Conservation (phyloP, 1,139 yeast genomes). For the Blastobotrys aristatus region DNA sequence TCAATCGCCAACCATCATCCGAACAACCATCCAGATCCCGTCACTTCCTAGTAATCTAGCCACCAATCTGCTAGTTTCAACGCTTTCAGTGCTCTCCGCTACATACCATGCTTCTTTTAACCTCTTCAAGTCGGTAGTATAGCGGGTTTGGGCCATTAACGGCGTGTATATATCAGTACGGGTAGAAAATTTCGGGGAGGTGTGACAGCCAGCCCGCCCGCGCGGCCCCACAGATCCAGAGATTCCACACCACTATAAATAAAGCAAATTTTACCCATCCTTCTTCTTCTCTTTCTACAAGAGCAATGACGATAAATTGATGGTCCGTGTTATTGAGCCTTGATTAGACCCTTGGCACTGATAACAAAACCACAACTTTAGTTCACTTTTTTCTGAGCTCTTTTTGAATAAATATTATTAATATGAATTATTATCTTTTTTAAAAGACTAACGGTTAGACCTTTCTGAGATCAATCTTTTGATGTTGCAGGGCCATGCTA, state of each 20-base stretch:
- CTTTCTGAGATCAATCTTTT: neutral
- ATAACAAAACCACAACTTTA: neutral
- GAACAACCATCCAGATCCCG: no score
- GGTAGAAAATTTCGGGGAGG: neutral
- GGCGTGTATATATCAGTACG: no score
- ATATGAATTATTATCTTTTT: neutral
- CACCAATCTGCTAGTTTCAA: no score
- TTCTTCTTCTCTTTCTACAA: neutral
- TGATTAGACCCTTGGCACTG: neutral
- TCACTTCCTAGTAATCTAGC: no score
- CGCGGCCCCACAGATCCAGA: neutral
- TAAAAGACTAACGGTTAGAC: no score
- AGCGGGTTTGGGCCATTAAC: no score
- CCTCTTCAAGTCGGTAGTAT: no score
- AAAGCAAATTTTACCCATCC: neutral
- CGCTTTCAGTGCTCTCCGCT: no score
- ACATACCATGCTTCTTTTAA: no score
- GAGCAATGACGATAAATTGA: neutral
- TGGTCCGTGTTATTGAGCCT: neutral
- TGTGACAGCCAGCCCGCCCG: neutral
- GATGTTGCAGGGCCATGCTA: slow-evolving; percentile 12
- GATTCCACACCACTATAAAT: neutral
- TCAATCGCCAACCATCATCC: no score
- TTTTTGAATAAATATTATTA: neutral
- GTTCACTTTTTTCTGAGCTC: neutral